Conservation (phyloP, 2,329 filamentous ascomycete species). For the Monilinia vaccinii-corymbosi region DNA sequence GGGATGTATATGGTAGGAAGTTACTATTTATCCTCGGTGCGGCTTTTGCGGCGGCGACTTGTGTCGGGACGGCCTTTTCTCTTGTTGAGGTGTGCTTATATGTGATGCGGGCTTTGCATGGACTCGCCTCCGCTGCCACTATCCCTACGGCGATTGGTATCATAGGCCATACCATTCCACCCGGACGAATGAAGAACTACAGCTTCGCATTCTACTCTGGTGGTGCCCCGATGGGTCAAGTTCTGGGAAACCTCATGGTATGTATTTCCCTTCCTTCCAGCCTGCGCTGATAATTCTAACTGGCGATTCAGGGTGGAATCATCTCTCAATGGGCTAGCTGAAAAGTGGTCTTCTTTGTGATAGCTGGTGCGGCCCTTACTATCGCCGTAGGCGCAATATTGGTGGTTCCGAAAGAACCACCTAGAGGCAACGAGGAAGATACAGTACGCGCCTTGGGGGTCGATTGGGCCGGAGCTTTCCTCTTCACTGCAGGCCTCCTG, state of each 20-base stretch:
- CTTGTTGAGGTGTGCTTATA: slow-evolving; percentile 60
- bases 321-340: slow-evolving; percentile 54
- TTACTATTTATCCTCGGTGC: slow-evolving; percentile 40
- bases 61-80: slow-evolving; percentile 53
- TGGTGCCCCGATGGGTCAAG: slow-evolving; percentile 53
- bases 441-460: slow-evolving; percentile 35
- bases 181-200: slow-evolving; percentile 61
- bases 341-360: slow-evolving; percentile 60
- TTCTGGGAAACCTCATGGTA: slow-evolving; percentile 47
- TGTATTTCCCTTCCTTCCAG: not conserved
- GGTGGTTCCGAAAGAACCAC: slow-evolving; percentile 47
- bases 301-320: slow-evolving; percentile 43
- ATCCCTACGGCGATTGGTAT: slow-evolving; percentile 65
- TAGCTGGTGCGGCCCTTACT: slow-evolving; percentile 49
- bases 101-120: slow-evolving; percentile 56
- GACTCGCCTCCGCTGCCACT: slow-evolving; percentile 52
- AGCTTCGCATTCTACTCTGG: slow-evolving; percentile 58
- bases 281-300: not conserved
- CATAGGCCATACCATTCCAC: slow-evolving; percentile 56
- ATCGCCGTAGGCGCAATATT: slow-evolving; percentile 49
- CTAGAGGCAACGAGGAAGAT: slow-evolving; percentile 14
- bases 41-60: slow-evolving; percentile 50
- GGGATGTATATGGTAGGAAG: slow-evolving; percentile 41
- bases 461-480: slow-evolving; percentile 57
- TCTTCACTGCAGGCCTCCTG: slow-evolving; percentile 54